Evolutionary conservation across 345 rosid species (phyloP).

Genomic region (Dimocarpus longan): DNA sequence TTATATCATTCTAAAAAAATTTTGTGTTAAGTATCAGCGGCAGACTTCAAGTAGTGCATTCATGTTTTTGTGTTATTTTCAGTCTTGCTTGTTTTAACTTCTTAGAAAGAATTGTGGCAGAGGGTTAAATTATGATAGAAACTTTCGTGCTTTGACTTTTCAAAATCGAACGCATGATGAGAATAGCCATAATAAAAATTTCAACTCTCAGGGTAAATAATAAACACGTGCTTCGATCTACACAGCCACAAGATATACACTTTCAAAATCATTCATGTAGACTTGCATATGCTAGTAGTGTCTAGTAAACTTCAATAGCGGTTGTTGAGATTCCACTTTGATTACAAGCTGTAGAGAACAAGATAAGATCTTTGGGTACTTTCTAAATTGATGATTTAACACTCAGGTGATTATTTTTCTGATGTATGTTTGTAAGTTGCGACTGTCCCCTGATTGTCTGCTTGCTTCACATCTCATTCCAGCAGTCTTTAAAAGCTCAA

Average conservation of each 20-base stretch:
- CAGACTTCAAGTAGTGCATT: not conserved
- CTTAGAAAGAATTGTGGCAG: not conserved
- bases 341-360: constrained; percentile 1
- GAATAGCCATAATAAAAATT: not conserved
- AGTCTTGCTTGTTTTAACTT: not conserved
- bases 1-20: not conserved
- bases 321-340: not conserved
- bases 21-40: not conserved
- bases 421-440: not conserved
- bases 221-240: not conserved
- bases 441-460: not conserved
- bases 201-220: not conserved
- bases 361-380: not conserved
- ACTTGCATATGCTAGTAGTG: not conserved
- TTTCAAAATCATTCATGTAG: not conserved
- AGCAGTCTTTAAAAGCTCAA: not conserved
- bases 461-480: not conserved
- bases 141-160: not conserved
- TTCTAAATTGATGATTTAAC: not conserved
- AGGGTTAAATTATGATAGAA: not conserved
- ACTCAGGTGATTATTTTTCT: not conserved
- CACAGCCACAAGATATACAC: not conserved
- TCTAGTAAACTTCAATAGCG: not conserved
- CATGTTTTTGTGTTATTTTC: not conserved
- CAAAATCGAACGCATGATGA: not conserved